Evolutionary conservation across 192 early-diverging fungal species (phyloP).

Genomic region (Piromyces sp.): DNA sequence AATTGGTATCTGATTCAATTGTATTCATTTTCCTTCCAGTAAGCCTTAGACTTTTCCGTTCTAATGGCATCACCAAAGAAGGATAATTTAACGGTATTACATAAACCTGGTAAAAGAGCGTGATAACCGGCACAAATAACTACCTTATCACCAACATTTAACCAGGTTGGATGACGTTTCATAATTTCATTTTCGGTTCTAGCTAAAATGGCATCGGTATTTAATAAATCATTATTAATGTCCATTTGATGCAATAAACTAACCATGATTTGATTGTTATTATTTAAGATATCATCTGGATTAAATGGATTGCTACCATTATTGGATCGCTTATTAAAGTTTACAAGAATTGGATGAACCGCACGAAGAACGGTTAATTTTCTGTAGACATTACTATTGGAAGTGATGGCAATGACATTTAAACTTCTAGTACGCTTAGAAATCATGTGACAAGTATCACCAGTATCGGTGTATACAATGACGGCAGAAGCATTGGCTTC

Average conservation of each 20-base stretch:
- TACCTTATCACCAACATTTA: slow-evolving; percentile 17
- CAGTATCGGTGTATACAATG: slow-evolving; percentile 15
- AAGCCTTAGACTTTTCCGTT: neutral
- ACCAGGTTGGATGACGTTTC: neutral
- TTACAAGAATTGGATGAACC: slow-evolving; percentile 1
- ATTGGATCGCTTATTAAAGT: neutral
- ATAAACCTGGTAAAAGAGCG: slow-evolving; percentile 21
- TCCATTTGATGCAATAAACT: neutral
- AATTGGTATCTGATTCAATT: neutral
- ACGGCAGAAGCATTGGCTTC: slow-evolving; percentile 29
- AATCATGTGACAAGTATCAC: slow-evolving; percentile 7
- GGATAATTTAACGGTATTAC: slow-evolving; percentile 12
- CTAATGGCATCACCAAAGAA: slow-evolving; percentile 1
- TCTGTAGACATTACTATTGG: slow-evolving; percentile 15
- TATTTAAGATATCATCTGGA: neutral
- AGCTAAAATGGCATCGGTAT: slow-evolving; percentile 28
- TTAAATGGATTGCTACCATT: neutral
- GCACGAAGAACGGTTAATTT: slow-evolving; percentile 18
- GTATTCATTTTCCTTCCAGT: neutral
- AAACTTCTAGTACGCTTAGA: slow-evolving; percentile 22
- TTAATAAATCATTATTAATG: neutral
- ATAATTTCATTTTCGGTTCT: slow-evolving; percentile 22
- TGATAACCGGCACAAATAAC: slow-evolving; percentile 28
- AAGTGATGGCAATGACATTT: slow-evolving; percentile 26
- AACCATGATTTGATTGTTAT: neutral